Evolutionary conservation across 441 rosid genomes (phyloP).

Genomic region (Viola pubescens): DNA sequence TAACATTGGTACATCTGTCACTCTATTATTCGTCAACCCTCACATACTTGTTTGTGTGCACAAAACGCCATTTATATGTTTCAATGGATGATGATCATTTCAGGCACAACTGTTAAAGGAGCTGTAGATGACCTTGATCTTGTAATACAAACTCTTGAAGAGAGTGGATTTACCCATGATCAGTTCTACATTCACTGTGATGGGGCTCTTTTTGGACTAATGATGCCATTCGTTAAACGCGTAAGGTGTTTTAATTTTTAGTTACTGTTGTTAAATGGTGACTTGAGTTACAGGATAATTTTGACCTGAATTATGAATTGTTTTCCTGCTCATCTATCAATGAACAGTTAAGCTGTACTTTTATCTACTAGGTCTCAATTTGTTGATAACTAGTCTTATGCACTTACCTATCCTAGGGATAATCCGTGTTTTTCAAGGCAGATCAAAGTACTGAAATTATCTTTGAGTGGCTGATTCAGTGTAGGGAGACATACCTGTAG

Average conservation of each 20-base stretch:
- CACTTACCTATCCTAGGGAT: no score
- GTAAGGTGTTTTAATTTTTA: slow-evolving; percentile 33
- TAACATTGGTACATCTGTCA: slow-evolving; percentile 52
- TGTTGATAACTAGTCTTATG: no score
- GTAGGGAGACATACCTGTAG: no score
- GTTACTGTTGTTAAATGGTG: background rate
- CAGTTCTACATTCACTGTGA: slow-evolving; percentile 87
- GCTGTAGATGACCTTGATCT: slow-evolving; percentile 94
- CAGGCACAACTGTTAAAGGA: slow-evolving; percentile 94
- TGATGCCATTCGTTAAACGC: slow-evolving; percentile 91
- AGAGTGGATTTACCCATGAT: slow-evolving; percentile 62
- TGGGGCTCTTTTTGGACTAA: slow-evolving; percentile 91
- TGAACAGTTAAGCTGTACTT: no score
- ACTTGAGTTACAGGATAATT: no score
- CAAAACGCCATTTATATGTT: background rate
- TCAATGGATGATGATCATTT: slow-evolving; percentile 11
- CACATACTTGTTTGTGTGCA: background rate
- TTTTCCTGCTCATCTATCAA: no score
- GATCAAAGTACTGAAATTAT: no score
- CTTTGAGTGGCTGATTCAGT: no score
- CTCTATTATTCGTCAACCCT: slow-evolving; percentile 1
- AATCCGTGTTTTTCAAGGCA: no score
- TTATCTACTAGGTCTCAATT: no score
- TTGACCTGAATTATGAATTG: no score
- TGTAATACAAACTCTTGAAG: slow-evolving; percentile 79